Evolutionary conservation across 768 basidiomycete species (phyloP).

Genomic region (Boletus vermiculosoides): DNA sequence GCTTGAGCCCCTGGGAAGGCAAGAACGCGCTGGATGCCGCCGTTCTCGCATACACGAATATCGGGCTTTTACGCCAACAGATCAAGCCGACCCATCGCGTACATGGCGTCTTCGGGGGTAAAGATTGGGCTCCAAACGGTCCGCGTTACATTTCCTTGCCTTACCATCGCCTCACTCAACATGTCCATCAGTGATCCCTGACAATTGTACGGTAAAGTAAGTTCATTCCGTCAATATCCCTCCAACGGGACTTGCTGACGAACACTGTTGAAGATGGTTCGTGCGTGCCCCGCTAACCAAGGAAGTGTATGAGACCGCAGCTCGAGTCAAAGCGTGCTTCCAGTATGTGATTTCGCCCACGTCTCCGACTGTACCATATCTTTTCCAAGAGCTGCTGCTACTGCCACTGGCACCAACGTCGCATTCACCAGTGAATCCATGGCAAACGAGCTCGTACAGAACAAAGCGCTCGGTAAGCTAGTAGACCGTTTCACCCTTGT

Average conservation of each 20-base stretch:
- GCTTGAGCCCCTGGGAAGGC: conserved; percentile 82
- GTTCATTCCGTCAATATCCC: conserved; percentile 16
- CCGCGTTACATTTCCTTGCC: conserved; percentile 17
- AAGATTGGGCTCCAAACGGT: conserved; percentile 76
- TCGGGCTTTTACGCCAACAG: conserved; percentile 81
- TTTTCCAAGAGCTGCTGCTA: conserved; percentile 54
- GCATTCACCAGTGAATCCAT: conserved; percentile 39
- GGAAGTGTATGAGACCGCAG: conserved; percentile 55
- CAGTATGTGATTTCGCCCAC: conserved; percentile 42
- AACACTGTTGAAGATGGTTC: conserved; percentile 49
- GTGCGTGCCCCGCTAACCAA: conserved; percentile 69
- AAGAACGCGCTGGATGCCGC: conserved; percentile 83
- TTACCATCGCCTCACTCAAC: background rate
- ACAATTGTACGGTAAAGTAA: conserved; percentile 71
- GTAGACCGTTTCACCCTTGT: background rate
- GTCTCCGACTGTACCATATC: background rate
- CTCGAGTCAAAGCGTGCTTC: conserved; percentile 70
- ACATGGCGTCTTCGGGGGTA: conserved; percentile 76
- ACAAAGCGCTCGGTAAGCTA: conserved; percentile 54
- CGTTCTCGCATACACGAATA: conserved; percentile 78
- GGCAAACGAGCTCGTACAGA: conserved; percentile 63
- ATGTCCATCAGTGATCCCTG: conserved; percentile 71
- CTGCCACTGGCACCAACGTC: conserved; percentile 63
- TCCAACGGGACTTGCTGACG: background rate
- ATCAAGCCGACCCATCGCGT: conserved; percentile 73